Base-by-base conservation (phyloP, 2,329 filamentous ascomycete species). In the Cladosporium sp. region DNA sequence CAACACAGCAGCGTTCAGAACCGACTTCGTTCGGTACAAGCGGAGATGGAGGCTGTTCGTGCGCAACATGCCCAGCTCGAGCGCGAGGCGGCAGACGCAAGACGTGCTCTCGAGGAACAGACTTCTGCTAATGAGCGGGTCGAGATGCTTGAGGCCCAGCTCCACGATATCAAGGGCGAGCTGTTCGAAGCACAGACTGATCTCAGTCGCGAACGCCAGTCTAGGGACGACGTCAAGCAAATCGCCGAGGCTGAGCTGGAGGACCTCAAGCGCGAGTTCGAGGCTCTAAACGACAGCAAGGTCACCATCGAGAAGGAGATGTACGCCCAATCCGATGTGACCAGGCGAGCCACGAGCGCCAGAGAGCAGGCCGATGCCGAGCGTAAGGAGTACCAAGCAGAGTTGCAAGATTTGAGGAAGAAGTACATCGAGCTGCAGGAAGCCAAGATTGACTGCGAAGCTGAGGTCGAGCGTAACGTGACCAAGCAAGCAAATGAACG, bases 301-400 rank as follows among this genome's bases (percentile, higher is more conserved):
- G 97, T 97, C 72, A 96, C 89, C 56, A 97, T 99, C 68, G 94
- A 99, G 78, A 98, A 97, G 77, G 94, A 98, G 78, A 89, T 99
- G 76, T 98, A 98, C 76, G 90, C 91, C 5, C 94, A 98, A 75
- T 93, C 97, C 77, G 94, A 99, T 75, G 91, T 91, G 13, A 85
- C 97, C 54, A 88, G 95, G 43, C 88, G 94, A 63, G 91, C 93
- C 13, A 92, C 90, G 70, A 93, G 97, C 76, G 90, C 91, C 56
- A 88, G 92, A 34, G 84, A 88, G 5, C 86, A 88, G 5, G 92
- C 92, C 0, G 94, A 99, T 75, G 88, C 90, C 69, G 92, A 96
- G 73, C 91, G 93, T 2, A 95, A 96, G 73, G 92, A 97, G 63
- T 90, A 95, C 51, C 92, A 96, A 65, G 85, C 87, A 39, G 94